A percentile compares a stretch with the other conserved stretches of the same genome.
These are phyloP conservation scores for Starmera pachycereana DNA, from an alignment of 805 yeast species.

Conservation along the genomic window DNA sequence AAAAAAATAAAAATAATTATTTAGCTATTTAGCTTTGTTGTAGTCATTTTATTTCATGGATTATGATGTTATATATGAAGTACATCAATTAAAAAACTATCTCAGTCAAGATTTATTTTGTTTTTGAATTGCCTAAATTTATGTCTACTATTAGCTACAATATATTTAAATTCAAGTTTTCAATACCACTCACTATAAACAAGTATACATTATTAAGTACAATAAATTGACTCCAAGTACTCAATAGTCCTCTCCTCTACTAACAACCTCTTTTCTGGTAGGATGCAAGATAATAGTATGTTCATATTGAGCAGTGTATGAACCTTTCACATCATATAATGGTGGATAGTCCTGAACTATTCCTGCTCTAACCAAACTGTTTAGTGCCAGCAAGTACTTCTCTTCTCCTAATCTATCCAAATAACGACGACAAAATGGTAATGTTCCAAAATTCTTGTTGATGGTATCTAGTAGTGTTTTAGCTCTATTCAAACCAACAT, in stretches of 20 bases:
- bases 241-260: conserved; percentile 89
- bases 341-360: conserved; percentile 94
- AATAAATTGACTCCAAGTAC: background rate
- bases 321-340: conserved; percentile 68
- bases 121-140: too few relatives aligned
- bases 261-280: conserved; percentile 85
- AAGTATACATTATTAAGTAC: too few relatives aligned
- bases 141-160: too few relatives aligned
- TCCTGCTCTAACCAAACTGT: conserved; percentile 75
- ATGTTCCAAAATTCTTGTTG: conserved; percentile 77
- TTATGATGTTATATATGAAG: too few relatives aligned
- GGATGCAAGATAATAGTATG: conserved; percentile 90
- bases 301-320: conserved; percentile 93
- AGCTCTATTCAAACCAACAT: conserved; percentile 52
- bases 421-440: conserved; percentile 95
- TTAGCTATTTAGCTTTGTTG: too few relatives aligned
- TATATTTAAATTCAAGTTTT: too few relatives aligned
- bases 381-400: conserved; percentile 79
- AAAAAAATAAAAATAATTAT: too few relatives aligned
- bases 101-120: too few relatives aligned
- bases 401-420: conserved; percentile 88
- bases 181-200: too few relatives aligned
- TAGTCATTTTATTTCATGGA: too few relatives aligned
- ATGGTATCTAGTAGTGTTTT: conserved; percentile 59
- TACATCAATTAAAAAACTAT: too few relatives aligned